These are phyloP conservation scores for Euryodendron excelsum DNA, from an alignment of 148 eudicot genomes.

Conservation along the genomic window DNA sequence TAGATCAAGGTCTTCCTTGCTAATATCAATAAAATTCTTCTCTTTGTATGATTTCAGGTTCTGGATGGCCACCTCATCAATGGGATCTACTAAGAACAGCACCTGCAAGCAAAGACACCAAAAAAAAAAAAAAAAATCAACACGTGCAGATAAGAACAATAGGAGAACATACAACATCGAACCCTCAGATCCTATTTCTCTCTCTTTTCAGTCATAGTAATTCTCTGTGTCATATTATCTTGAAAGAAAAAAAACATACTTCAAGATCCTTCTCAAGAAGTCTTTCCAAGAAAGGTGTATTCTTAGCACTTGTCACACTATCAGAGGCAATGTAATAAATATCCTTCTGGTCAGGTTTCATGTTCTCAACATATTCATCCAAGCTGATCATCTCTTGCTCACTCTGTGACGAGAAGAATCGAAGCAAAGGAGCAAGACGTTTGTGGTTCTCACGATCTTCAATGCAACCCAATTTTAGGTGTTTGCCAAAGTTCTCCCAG, in stretches of 20 bases:
- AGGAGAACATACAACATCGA: neutral
- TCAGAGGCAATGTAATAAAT: conserved; percentile 89
- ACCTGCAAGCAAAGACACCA: conserved; percentile 76
- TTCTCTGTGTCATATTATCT: neutral
- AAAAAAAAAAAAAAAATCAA: conserved; percentile 14
- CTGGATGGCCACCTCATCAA: conserved; percentile 91
- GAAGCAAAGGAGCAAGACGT: conserved; percentile 86
- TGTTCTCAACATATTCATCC: conserved; percentile 90
- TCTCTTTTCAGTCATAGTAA: too few relatives aligned
- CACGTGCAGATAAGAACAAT: neutral
- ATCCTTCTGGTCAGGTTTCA: conserved; percentile 93
- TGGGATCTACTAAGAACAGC: conserved; percentile 86
- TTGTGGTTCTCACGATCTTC: conserved; percentile 94
- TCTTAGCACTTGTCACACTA: conserved; percentile 87
- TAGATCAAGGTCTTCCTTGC: conserved; percentile 93
- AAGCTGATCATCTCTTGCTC: conserved; percentile 84
- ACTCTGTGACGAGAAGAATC: conserved; percentile 92
- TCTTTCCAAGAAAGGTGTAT: conserved; percentile 87
- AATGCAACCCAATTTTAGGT: conserved; percentile 85
- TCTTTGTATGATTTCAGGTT: conserved; percentile 83
- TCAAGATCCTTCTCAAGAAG: conserved; percentile 90
- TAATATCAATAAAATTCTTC: conserved; percentile 80
- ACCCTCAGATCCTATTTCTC: neutral
- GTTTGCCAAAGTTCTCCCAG: conserved; percentile 96
- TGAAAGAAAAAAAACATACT: conserved; percentile 38